A percentile compares a stretch with the other conserved stretches of the same genome.
These are phyloP conservation scores for Fusarium poae DNA, from an alignment of 2,329 filamentous ascomycete genomes.

Conservation along the genomic window DNA sequence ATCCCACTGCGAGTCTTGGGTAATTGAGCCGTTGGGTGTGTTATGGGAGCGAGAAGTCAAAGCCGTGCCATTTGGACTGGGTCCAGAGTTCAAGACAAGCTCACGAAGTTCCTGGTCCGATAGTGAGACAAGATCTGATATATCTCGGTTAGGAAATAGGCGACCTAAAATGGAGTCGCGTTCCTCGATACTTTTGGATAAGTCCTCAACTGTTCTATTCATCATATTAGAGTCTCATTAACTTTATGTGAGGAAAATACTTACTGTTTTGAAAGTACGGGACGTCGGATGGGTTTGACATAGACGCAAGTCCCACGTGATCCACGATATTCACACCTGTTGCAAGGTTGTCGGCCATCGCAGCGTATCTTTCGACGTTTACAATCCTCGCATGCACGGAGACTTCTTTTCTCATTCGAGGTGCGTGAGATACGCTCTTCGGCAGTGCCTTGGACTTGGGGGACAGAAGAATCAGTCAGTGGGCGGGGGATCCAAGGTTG, in stretches of 20 bases:
- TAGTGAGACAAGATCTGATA: background rate
- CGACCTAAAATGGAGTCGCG: slow-evolving; percentile 3
- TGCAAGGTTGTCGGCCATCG: slow-evolving; percentile 16
- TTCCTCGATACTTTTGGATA: slow-evolving; percentile 11
- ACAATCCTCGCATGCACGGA: slow-evolving; percentile 6
- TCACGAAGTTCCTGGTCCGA: slow-evolving; percentile 12
- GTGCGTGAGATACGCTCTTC: background rate
- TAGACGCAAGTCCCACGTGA: slow-evolving; percentile 4
- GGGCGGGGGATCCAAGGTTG: no score
- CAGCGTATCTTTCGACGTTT: slow-evolving; percentile 14
- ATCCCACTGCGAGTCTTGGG: slow-evolving; percentile 8
- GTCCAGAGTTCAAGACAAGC: background rate
- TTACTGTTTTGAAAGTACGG: slow-evolving; percentile 1
- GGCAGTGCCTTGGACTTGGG: background rate
- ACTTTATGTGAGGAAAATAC: background rate
- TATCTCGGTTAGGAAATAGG: slow-evolving; percentile 1
- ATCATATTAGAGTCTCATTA: background rate
- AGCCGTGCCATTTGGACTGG: background rate
- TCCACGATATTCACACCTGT: slow-evolving; percentile 1
- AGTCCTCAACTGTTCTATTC: background rate
- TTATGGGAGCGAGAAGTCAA: background rate
- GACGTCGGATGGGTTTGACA: background rate
- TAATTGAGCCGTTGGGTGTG: background rate
- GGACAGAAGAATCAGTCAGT: background rate
- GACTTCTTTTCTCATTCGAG: background rate